These are phyloP conservation scores for Aspergillus sparsus DNA, from an alignment of 495 filamentous ascomycete species.

Conservation along the genomic window DNA sequence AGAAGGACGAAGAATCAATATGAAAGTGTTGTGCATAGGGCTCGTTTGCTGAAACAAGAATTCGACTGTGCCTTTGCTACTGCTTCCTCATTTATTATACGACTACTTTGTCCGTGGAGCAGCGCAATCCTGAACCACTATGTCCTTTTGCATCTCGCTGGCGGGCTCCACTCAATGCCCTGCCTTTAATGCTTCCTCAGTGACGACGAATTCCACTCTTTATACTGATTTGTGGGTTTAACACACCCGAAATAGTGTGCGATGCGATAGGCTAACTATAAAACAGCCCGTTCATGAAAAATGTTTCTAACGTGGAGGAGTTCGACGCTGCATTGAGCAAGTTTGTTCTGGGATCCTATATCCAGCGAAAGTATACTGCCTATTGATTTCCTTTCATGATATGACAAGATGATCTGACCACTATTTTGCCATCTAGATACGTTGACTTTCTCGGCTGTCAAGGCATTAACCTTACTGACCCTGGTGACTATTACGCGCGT, in stretches of 20 bases:
- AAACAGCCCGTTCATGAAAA: conserved; percentile 80
- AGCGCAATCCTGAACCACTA: conserved; percentile 22
- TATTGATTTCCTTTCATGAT: not conserved
- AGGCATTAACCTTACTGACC: conserved; percentile 74
- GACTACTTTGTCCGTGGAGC: not conserved
- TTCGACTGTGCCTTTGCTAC: conserved; percentile 5
- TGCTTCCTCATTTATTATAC: not conserved
- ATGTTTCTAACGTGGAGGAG: conserved; percentile 68
- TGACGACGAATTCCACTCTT: conserved; percentile 70
- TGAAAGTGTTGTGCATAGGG: conserved; percentile 14
- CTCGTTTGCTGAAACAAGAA: conserved; percentile 8
- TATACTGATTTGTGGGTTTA: conserved; percentile 75
- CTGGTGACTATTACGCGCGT: conserved; percentile 85
- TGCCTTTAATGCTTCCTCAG: conserved; percentile 78
- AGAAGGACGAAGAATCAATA: conserved; percentile 15
- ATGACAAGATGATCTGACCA: conserved; percentile 2
- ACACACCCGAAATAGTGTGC: not conserved
- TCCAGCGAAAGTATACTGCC: conserved; percentile 67
- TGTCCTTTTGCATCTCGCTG: conserved; percentile 73
- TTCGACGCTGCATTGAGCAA: conserved; percentile 77
- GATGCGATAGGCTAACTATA: conserved; percentile 30
- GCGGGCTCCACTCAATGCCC: conserved; percentile 75
- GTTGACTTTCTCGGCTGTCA: conserved; percentile 72
- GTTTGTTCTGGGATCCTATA: conserved; percentile 74
- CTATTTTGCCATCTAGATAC: conserved; percentile 33